phyloP scores from a whole-genome alignment of 2,329 filamentous ascomycete species.

The Exophiala lecanii-corni region DNA sequence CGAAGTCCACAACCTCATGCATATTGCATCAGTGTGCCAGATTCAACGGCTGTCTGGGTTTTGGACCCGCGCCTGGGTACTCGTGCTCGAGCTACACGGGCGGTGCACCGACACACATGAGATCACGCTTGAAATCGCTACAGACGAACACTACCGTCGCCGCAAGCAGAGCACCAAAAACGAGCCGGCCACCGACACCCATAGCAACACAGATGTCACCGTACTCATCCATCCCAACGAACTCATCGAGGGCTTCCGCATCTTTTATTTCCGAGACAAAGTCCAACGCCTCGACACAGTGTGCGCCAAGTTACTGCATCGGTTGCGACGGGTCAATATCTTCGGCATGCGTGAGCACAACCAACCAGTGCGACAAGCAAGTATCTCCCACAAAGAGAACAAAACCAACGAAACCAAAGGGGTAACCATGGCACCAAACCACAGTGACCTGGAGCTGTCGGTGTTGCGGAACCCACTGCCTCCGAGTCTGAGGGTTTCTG shows the following conservation, averaged over 20 bases:
- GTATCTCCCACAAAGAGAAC: no score
- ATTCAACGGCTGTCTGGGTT: constrained; percentile 6
- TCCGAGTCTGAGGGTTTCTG: no score
- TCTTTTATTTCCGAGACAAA: neutral
- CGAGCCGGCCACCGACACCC: neutral
- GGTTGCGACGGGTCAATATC: neutral
- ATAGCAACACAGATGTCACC: neutral
- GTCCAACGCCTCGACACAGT: neutral
- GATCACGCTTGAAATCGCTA: neutral
- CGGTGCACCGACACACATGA: neutral
- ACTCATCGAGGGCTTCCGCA: neutral
- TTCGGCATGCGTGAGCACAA: neutral
- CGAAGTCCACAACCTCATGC: neutral
- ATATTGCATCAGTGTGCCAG: neutral
- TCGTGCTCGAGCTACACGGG: constrained; percentile 1
- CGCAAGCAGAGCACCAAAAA: no score
- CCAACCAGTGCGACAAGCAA: neutral
- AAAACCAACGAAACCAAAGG: no score
- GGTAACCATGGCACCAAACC: neutral
- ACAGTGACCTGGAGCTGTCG: neutral
- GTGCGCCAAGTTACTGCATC: neutral
- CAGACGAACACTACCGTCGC: no score
- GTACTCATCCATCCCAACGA: neutral
- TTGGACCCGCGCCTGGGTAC: constrained; percentile 4
- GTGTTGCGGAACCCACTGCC: neutral